Conservation (phyloP, 495 filamentous ascomycete species). For the Chaetomium tenue region DNA sequence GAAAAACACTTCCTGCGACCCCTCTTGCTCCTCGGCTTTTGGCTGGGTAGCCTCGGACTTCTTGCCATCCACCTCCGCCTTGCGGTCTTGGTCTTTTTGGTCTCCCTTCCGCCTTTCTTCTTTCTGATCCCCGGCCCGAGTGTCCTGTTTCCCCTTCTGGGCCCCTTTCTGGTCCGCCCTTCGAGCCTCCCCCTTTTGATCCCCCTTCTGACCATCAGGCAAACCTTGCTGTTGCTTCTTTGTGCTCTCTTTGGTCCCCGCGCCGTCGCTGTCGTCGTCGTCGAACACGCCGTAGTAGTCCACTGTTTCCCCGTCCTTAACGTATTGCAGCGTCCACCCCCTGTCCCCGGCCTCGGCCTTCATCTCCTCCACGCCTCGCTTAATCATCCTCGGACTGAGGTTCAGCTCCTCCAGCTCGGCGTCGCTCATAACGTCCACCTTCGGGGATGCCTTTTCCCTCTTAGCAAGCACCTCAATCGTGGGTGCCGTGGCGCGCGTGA, state of each 20-base stretch:
- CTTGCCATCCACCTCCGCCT: background rate
- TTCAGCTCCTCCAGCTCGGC: constrained; percentile 67
- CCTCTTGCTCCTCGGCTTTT: constrained; percentile 32
- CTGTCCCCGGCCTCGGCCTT: constrained; percentile 51
- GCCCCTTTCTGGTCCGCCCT: background rate
- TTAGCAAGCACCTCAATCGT: constrained; percentile 38
- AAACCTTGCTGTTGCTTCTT: background rate
- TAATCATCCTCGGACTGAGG: constrained; percentile 65
- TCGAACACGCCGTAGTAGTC: constrained; percentile 48
- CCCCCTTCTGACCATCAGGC: constrained; percentile 4
- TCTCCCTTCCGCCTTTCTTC: constrained; percentile 9
- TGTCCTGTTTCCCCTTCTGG: background rate
- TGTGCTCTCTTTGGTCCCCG: constrained; percentile 21
- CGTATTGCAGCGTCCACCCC: constrained; percentile 56
- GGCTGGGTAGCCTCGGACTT: background rate
- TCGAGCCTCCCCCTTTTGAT: background rate
- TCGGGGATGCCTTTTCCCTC: constrained; percentile 18
- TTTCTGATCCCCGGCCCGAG: background rate
- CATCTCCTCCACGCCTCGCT: constrained; percentile 60
- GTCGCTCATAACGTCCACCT: constrained; percentile 49
- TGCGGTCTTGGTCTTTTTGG: background rate
- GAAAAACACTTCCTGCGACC: constrained; percentile 49
- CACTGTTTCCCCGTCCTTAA: constrained; percentile 41
- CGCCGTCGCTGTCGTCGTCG: constrained; percentile 44
- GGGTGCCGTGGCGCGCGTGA: constrained; percentile 24